These are phyloP conservation scores for Pilatotrama ljubarskyi DNA, from an alignment of 768 basidiomycete species.

Conservation along the genomic window DNA sequence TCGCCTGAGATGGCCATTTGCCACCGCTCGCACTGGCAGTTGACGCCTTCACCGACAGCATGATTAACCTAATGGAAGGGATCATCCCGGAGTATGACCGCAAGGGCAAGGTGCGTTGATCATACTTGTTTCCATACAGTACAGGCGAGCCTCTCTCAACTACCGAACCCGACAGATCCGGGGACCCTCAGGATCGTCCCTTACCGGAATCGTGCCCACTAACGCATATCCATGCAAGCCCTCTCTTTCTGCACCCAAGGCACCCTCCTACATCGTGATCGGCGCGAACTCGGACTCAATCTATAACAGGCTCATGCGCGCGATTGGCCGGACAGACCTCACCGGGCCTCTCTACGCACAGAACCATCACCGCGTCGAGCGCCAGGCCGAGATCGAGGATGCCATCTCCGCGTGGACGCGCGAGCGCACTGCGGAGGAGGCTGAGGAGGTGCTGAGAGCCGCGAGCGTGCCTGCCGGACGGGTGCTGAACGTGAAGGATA, in stretches of 20 bases:
- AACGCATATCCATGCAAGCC: conserved; percentile 72
- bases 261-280: conserved; percentile 63
- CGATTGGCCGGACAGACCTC: conserved; percentile 60
- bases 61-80: conserved; percentile 78
- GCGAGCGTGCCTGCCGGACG: conserved; percentile 66
- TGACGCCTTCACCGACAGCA: conserved; percentile 38
- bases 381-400: conserved; percentile 53
- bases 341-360: conserved; percentile 50
- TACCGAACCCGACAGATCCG: conserved; percentile 44
- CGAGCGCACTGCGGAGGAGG: conserved; percentile 50
- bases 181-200: conserved; percentile 71
- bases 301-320: conserved; percentile 65
- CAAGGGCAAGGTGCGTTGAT: conserved; percentile 55
- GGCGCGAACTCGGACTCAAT: conserved; percentile 73
- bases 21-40: too few relatives aligned
- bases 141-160: neutral
- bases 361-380: conserved; percentile 44
- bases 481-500: conserved; percentile 62
- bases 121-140: neutral
- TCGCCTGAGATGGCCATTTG: neutral
- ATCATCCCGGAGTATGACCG: conserved; percentile 76
- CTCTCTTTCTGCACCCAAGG: conserved; percentile 38
- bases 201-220: conserved; percentile 75
- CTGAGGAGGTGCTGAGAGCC: conserved; percentile 46
- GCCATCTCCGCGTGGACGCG: conserved; percentile 65